phyloP scores from a whole-genome alignment of 2,329 filamentous ascomycete genomes.

The Cladobotryum mycophilum region DNA sequence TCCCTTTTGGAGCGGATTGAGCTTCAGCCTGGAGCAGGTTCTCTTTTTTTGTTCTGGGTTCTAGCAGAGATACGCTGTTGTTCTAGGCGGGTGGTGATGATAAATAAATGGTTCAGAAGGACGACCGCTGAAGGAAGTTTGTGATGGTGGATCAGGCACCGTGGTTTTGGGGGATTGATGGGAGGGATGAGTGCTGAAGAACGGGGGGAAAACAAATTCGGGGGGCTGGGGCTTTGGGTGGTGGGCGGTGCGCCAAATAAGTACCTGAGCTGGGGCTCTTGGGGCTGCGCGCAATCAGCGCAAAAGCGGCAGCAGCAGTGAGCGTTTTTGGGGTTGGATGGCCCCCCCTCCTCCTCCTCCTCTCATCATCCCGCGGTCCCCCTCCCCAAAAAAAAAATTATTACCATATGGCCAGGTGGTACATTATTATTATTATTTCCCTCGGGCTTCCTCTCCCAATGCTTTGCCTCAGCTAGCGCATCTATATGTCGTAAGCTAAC shows the following conservation, averaged over 20 bases:
- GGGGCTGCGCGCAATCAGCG: conserved; percentile 27
- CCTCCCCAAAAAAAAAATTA: too few relatives aligned
- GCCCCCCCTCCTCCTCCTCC: conserved; percentile 9
- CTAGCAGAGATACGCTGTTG: conserved; percentile 5
- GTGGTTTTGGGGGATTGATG: conserved; percentile 12
- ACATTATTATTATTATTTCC: neutral
- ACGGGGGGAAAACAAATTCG: conserved; percentile 23
- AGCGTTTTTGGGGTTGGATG: conserved; percentile 6
- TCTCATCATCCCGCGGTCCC: conserved; percentile 1
- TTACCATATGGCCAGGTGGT: neutral
- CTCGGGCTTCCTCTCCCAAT: neutral
- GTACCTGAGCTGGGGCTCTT: conserved; percentile 23
- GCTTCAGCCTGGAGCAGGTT: too few relatives aligned
- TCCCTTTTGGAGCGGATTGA: neutral
- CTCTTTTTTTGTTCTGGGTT: too few relatives aligned
- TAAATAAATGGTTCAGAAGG: conserved; percentile 2
- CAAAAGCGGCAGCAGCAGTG: conserved; percentile 20
- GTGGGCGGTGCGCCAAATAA: conserved; percentile 32
- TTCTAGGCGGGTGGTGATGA: too few relatives aligned
- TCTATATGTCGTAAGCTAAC: too few relatives aligned
- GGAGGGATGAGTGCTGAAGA: conserved; percentile 24
- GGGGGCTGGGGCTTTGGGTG: conserved; percentile 22
- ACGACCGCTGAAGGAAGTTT: conserved; percentile 7
- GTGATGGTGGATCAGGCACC: conserved; percentile 14
- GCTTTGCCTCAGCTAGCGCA: too few relatives aligned